Evolutionary conservation across 1,284 basidiomycete species (phyloP).

Genomic region (Trichosporon sp.): DNA sequence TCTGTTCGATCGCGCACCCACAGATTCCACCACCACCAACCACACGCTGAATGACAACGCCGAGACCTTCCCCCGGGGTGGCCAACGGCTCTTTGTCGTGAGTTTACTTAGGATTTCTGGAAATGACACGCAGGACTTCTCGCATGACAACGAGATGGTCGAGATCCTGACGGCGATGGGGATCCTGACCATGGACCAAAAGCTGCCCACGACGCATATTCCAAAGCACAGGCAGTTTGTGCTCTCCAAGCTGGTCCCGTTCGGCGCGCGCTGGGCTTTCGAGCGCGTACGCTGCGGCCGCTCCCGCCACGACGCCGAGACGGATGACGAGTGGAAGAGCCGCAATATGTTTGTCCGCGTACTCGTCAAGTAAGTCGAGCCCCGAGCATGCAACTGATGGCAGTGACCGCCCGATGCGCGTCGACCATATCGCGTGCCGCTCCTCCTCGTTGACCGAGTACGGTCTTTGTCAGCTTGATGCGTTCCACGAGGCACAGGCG

Average conservation of each 20-base stretch:
- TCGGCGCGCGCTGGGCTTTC: slow-evolving; percentile 47
- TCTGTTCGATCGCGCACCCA: slow-evolving; percentile 65
- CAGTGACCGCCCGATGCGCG: slow-evolving; percentile 40
- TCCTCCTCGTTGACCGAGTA: slow-evolving; percentile 62
- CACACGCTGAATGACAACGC: slow-evolving; percentile 69
- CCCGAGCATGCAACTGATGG: background rate
- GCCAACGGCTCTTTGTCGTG: slow-evolving; percentile 49
- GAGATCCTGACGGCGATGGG: slow-evolving; percentile 75
- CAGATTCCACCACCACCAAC: slow-evolving; percentile 75
- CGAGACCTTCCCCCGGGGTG: slow-evolving; percentile 66
- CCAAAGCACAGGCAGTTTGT: slow-evolving; percentile 40
- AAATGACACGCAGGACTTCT: slow-evolving; percentile 63
- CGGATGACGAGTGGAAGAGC: slow-evolving; percentile 28
- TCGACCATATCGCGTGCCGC: slow-evolving; percentile 61
- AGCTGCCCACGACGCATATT: slow-evolving; percentile 20
- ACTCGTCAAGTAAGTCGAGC: slow-evolving; percentile 48
- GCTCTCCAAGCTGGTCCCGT: slow-evolving; percentile 47
- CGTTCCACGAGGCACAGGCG: slow-evolving; percentile 70
- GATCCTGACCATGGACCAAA: slow-evolving; percentile 48
- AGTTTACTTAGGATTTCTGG: slow-evolving; percentile 23
- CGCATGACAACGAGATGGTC: slow-evolving; percentile 78
- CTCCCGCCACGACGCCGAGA: slow-evolving; percentile 39
- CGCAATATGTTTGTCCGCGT: slow-evolving; percentile 47
- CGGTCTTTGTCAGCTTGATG: slow-evolving; percentile 67
- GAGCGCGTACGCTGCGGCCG: slow-evolving; percentile 49